Evolutionary conservation across 2,329 filamentous ascomycete genomes (phyloP), one percentile per base, ranked within the genome.

Genomic region (Blastomyces silverae): DNA sequence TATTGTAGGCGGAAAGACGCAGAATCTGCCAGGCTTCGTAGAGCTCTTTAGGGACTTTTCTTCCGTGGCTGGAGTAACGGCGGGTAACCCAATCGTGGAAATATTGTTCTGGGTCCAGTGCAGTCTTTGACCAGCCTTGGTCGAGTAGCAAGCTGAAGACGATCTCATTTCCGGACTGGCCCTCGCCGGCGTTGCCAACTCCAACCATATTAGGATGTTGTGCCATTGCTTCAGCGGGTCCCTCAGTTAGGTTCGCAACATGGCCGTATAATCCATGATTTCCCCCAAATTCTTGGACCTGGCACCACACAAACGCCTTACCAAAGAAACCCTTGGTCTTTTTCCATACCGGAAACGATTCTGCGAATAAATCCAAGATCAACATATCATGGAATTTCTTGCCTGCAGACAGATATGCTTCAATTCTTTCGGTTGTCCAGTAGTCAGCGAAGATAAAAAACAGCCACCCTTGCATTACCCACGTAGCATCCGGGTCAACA

Each of bases 391-490:
- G 59, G 62, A 81, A 69, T 0, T 73, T 70, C 0, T 75, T 70
- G 0, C 81, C 82, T n/a, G 46, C 46, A 13, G 76, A 77, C 0
- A 84, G 73, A 69, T 81, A 84, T 1, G 82, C 81, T 62, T 82
- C 76, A 8, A 83, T 75, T 7, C 80, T 74, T 4, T 78, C 76
- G 46, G 79, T 71, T 1, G 79, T 82, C 82, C 82, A 84, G 67
- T 83, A 84, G 4, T 70, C 71, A 0, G 71, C 69, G 55, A 75
- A 78, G 7, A 75, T 75, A 52, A 75, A 80, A 73, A 84, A 84
- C 0, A 84, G 73, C 82, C 82, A 84, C 11, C 80, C 81, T 67
- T 84, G 82, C 76, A 84, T 80, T 37, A 84, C 71, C 82, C 82
- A 84, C 2, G 82, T 72, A 1, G 82, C 81, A 20, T 77, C 71